Conservation (phyloP, 148 eudicot genomes). For the Cornus kousa region DNA sequence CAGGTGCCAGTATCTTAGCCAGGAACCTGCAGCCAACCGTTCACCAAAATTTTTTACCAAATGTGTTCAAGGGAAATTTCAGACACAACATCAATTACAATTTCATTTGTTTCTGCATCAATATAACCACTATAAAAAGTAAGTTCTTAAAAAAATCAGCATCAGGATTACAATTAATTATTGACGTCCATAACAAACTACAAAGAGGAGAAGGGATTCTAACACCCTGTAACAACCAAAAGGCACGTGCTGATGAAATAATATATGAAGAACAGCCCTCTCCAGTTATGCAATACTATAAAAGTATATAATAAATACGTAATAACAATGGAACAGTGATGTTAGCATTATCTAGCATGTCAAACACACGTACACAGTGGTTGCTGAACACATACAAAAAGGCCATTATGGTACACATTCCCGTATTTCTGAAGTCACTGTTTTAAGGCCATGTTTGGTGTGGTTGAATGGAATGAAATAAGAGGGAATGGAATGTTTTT, state of each 20-base stretch:
- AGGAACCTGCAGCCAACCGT: slow-evolving; percentile 49
- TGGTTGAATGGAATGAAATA: no score
- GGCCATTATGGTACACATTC: neutral
- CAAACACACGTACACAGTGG: neutral
- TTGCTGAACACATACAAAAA: neutral
- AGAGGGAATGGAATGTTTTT: no score
- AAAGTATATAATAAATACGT: neutral
- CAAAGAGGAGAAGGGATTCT: neutral
- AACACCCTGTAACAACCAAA: neutral
- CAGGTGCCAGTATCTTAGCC: slow-evolving; percentile 86
- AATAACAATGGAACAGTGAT: neutral
- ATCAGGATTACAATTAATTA: neutral
- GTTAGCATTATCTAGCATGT: neutral
- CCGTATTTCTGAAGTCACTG: neutral
- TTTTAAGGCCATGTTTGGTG: no score
- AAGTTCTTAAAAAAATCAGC: neutral
- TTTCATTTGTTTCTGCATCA: slow-evolving; percentile 4
- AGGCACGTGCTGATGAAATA: neutral
- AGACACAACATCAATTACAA: neutral
- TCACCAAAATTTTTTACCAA: slow-evolving; percentile 6
- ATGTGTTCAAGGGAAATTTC: neutral
- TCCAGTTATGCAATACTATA: neutral
- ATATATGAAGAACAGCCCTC: neutral
- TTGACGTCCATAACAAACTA: slow-evolving; percentile 2
- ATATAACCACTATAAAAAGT: neutral